Evolutionary conservation across 345 rosid genomes (phyloP).

Genomic region (Clarkia xantiana): DNA sequence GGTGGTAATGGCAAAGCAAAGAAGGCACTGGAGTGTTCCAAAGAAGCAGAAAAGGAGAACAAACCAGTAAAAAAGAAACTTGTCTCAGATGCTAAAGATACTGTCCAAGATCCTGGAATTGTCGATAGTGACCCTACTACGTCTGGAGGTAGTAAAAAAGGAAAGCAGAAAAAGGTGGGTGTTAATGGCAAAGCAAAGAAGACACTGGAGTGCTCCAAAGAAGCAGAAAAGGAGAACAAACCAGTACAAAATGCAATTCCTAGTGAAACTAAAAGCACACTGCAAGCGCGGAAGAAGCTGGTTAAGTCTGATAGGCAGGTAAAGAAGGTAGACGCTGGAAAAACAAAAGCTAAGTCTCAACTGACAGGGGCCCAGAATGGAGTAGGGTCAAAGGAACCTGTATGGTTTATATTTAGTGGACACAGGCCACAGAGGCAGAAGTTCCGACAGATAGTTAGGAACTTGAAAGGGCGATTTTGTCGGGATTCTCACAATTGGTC

Average conservation of each 20-base stretch:
- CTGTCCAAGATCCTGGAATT: not conserved
- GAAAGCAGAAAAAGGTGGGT: not conserved
- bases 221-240: slow-evolving; percentile 22
- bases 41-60: slow-evolving; percentile 7
- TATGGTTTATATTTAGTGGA: slow-evolving; percentile 58
- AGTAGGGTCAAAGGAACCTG: slow-evolving; percentile 21
- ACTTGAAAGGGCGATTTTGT: slow-evolving; percentile 61
- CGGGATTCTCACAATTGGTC: slow-evolving; percentile 96
- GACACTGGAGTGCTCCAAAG: slow-evolving; percentile 2
- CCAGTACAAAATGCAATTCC: slow-evolving; percentile 11
- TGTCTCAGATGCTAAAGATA: slow-evolving; percentile 5
- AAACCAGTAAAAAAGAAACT: slow-evolving; percentile 25
- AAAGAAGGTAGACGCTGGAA: slow-evolving; percentile 14
- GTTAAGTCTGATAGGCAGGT: slow-evolving; percentile 15
- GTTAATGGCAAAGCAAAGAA: not conserved
- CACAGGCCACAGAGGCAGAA: slow-evolving; percentile 55
- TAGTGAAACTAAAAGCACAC: slow-evolving; percentile 4
- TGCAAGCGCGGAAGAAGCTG: slow-evolving; percentile 13
- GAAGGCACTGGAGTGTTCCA: slow-evolving; percentile 5
- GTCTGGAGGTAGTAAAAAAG: too few relatives aligned
- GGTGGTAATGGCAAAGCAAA: not conserved
- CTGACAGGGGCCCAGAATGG: slow-evolving; percentile 11
- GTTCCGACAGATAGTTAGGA: slow-evolving; percentile 49
- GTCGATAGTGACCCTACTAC: not conserved
- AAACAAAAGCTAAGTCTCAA: slow-evolving; percentile 12